Percentiles rank a stretch among this genome's conserved stretches.
These are phyloP conservation scores for Monosporozyma servazzii DNA, from an alignment of 805 yeast genomes.

Conservation along the genomic window DNA sequence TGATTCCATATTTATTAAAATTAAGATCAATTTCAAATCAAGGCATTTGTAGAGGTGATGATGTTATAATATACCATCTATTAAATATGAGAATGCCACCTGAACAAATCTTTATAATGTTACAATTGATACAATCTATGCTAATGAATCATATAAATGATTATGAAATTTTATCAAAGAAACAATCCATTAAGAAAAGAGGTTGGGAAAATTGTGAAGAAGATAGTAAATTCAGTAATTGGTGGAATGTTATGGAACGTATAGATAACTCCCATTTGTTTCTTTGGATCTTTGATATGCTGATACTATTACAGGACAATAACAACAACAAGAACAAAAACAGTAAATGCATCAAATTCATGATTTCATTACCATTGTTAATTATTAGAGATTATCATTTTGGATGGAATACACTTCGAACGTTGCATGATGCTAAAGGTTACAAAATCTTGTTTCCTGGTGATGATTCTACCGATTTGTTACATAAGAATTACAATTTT, in stretches of 20 bases:
- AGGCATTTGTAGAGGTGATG: slow-evolving; percentile 31
- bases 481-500: neutral
- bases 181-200: neutral
- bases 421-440: slow-evolving; percentile 19
- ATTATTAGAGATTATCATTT: slow-evolving; percentile 41
- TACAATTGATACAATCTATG: neutral
- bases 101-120: neutral
- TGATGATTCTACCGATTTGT: slow-evolving; percentile 6
- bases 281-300: slow-evolving; percentile 28
- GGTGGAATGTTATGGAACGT: slow-evolving; percentile 26
- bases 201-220: neutral
- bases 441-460: slow-evolving; percentile 15
- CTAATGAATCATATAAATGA: neutral
- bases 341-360: slow-evolving; percentile 30
- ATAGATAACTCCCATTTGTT: slow-evolving; percentile 22
- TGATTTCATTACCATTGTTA: slow-evolving; percentile 34
- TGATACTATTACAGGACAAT: slow-evolving; percentile 8
- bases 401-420: slow-evolving; percentile 34
- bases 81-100: slow-evolving; percentile 6
- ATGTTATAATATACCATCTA: slow-evolving; percentile 25
- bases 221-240: slow-evolving; percentile 20
- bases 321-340: neutral
- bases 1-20: slow-evolving; percentile 18
- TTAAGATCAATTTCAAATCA: slow-evolving; percentile 29
- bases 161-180: neutral